Evolutionary conservation across 1,284 basidiomycete genomes (phyloP).

Genomic region (Calocybe gambosa): DNA sequence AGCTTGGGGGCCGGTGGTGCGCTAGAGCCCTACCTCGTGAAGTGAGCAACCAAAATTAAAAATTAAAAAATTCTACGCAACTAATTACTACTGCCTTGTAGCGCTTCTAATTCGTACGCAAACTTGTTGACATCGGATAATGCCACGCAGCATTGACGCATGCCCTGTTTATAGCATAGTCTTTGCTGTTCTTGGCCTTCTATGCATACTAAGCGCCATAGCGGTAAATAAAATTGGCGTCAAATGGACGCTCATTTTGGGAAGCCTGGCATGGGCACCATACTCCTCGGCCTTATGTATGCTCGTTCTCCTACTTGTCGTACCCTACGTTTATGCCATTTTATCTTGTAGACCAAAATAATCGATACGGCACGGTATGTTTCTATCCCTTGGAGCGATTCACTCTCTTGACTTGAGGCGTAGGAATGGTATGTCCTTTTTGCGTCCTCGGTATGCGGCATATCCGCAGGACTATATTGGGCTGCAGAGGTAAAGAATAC

Average conservation of each 20-base stretch:
- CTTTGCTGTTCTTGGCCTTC: constrained; percentile 18
- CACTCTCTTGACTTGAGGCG: background rate
- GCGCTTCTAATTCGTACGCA: constrained; percentile 15
- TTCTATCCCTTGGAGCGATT: background rate
- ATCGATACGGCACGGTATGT: constrained; percentile 18
- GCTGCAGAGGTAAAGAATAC: constrained; percentile 11
- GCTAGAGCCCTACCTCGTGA: constrained; percentile 17
- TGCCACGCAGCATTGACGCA: background rate
- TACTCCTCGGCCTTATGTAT: constrained; percentile 17
- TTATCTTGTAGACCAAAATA: constrained; percentile 15
- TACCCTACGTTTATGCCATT: background rate
- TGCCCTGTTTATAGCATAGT: constrained; percentile 11
- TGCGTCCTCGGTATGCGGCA: constrained; percentile 14
- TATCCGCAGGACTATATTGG: constrained; percentile 17
- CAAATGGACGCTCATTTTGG: constrained; percentile 17
- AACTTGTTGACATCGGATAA: background rate
- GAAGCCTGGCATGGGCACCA: constrained; percentile 17
- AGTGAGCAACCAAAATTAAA: constrained; percentile 7
- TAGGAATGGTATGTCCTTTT: constrained; percentile 17
- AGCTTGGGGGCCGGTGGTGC: constrained; percentile 18
- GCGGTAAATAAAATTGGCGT: constrained; percentile 17
- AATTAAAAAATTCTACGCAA: background rate
- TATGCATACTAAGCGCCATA: constrained; percentile 17
- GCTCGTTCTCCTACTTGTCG: background rate
- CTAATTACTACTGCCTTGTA: background rate